Evolutionary conservation across 148 eudicot species (phyloP), one percentile per base, ranked within the genome.

Genomic region (Dianthus caryophyllus): DNA sequence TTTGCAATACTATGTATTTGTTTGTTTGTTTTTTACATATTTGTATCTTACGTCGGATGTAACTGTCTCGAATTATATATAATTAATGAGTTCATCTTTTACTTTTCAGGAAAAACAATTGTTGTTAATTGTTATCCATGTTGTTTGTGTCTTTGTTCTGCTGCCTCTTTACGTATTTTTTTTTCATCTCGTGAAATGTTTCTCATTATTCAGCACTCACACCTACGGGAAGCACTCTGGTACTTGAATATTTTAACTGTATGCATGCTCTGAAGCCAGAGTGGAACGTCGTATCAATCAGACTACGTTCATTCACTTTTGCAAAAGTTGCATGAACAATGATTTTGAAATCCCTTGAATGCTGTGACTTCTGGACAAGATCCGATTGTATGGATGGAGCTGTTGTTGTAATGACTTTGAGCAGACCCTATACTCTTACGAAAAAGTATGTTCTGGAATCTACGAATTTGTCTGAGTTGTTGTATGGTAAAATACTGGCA

Each of bases 281-380:
- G n/a, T n/a, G n/a, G 7, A 1, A 9, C 31, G 10, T 52, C 21
- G 80, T 41, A 27, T 1, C 2, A n/a, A n/a, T 13, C 17, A n/a
- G n/a, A n/a, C n/a, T 21, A 17, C n/a, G n/a, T 31, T 47, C 50
- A 53, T 66, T 6, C 18, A 18, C 20, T 38, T 31, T 39, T 58
- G 50, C n/a, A 4, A 21, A 25, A 44, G 16, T 50, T 67, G 9
- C 20, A 11, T 52, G 61, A 53, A 68, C 36, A 22, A 24, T 63
- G 60, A 36, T 25, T 71, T 26, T n/a, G n/a, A 67, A 61, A 53
- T 44, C 36, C 61, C 43, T 67, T 50, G 58, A 24, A 67, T 64
- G 87, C 98, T 90, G 98, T 81, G 98, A 94, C 73, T 94, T 94
- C 80, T 83, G 90, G 76, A 87, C 98, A n/a, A 79, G 86, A 72